phyloP scores from a whole-genome alignment of 2,329 filamentous ascomycete genomes.

The Penicillium sclerotiorum region DNA sequence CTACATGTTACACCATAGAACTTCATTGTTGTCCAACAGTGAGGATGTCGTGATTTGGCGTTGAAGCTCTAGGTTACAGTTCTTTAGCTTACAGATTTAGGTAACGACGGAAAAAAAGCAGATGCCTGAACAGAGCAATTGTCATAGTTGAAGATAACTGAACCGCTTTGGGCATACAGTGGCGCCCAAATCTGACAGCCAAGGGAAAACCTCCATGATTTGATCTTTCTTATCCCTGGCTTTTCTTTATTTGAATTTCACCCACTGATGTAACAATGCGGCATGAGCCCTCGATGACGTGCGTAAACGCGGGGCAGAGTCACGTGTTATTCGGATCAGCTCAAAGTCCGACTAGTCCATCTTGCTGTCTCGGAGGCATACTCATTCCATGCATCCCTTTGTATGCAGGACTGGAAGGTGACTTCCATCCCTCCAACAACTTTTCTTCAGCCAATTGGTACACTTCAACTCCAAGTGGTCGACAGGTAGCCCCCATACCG shows the following conservation, averaged over 20 bases:
- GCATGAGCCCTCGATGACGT: slow-evolving; percentile 16
- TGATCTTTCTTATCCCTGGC: background rate
- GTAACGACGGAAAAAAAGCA: background rate
- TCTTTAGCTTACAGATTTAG: background rate
- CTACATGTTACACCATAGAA: slow-evolving; percentile 10
- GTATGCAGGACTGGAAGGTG: slow-evolving; percentile 63
- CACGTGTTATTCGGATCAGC: slow-evolving; percentile 17
- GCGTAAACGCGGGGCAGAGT: slow-evolving; percentile 20
- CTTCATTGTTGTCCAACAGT: slow-evolving; percentile 4
- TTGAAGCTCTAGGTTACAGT: background rate
- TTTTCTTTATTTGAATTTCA: slow-evolving; percentile 4
- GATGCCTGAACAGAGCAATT: background rate
- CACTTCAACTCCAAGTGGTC: slow-evolving; percentile 74
- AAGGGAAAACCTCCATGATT: background rate
- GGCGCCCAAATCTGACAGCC: background rate
- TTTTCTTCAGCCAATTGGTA: slow-evolving; percentile 61
- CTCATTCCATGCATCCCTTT: slow-evolving; percentile 66
- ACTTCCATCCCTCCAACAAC: slow-evolving; percentile 64
- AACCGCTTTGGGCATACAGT: background rate
- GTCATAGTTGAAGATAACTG: background rate
- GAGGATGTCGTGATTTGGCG: slow-evolving; percentile 13
- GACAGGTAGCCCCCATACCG: slow-evolving; percentile 68
- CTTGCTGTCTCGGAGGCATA: slow-evolving; percentile 46
- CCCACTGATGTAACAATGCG: slow-evolving; percentile 20
- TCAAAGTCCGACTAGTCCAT: slow-evolving; percentile 32